Percentiles rank a stretch among this genome's conserved stretches.
Evolutionary conservation across 495 filamentous ascomycete genomes (phyloP).

Genomic region (Hyaloscypha variabilis): DNA sequence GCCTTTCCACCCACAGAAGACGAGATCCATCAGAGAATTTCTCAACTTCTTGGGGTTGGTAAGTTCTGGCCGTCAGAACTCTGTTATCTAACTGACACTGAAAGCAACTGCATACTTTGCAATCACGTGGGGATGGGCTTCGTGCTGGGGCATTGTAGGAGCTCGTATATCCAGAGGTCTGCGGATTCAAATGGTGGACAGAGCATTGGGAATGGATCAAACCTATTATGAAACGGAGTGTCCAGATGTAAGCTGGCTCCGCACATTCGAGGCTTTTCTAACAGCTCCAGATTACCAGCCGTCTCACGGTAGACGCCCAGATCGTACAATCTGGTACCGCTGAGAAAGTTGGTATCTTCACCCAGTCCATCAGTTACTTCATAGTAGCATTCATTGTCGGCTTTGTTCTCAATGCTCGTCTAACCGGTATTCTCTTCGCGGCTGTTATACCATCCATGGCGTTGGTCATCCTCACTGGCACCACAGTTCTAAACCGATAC

Average conservation of each 20-base stretch:
- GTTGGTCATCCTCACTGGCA: conserved; percentile 48
- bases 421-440: conserved; percentile 69
- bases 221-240: conserved; percentile 63
- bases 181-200: conserved; percentile 59
- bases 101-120: conserved; percentile 64
- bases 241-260: conserved; percentile 60
- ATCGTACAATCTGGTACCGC: conserved; percentile 53
- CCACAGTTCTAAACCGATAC: conserved; percentile 62
- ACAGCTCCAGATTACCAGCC: conserved; percentile 62
- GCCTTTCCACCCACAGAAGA: conserved; percentile 60
- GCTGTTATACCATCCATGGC: conserved; percentile 58
- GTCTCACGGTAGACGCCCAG: conserved; percentile 62
- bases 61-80: conserved; percentile 29
- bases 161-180: conserved; percentile 64
- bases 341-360: conserved; percentile 66
- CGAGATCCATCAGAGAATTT: conserved; percentile 19
- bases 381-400: conserved; percentile 65
- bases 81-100: conserved; percentile 51
- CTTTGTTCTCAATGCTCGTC: conserved; percentile 57
- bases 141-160: conserved; percentile 65
- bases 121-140: conserved; percentile 57
- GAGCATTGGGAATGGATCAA: conserved; percentile 63
- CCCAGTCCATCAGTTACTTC: conserved; percentile 63
- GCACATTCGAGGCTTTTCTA: conserved; percentile 34
- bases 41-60: conserved; percentile 28